Conservation (phyloP, 441 rosid species). For the Pelargonium myrrhifolium region DNA sequence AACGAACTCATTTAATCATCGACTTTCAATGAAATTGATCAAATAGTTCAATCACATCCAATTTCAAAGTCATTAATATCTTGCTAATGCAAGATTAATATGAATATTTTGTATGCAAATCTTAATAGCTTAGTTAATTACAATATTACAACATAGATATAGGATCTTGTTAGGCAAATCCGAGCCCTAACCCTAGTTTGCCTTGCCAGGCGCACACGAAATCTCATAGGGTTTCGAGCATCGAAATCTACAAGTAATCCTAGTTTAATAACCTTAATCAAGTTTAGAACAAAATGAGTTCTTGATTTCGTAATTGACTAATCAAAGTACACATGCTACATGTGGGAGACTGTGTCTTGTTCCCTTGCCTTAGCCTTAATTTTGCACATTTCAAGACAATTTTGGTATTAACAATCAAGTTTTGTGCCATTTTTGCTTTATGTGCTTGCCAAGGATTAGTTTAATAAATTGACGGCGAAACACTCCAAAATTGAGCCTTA, state of each 20-base stretch:
- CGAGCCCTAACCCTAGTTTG: conserved; percentile 19
- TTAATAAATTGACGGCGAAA: conserved; percentile 20
- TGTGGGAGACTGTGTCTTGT: conserved; percentile 75
- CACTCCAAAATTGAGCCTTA: conserved; percentile 11
- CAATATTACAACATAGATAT: conserved; percentile 21
- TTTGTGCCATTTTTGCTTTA: conserved; percentile 2
- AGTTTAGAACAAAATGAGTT: conserved; percentile 21
- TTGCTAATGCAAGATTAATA: conserved; percentile 19
- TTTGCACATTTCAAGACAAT: conserved; percentile 21
- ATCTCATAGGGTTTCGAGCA: conserved; percentile 38
- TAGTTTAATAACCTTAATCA: conserved; percentile 2
- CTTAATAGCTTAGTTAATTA: not conserved
- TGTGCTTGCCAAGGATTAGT: conserved; percentile 9
- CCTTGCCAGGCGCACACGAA: conserved; percentile 30
- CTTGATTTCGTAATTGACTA: conserved; percentile 37
- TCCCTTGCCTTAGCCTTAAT: conserved; percentile 17
- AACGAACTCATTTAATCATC: too few species aligned
- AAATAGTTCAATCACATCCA: too few species aligned
- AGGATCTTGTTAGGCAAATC: conserved; percentile 36
- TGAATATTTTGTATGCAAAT: not conserved
- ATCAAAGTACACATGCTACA: conserved; percentile 52
- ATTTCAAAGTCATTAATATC: conserved; percentile 6
- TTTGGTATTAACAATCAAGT: conserved; percentile 11
- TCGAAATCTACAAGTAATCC: conserved; percentile 9
- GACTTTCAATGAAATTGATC: too few species aligned